phyloP scores from a whole-genome alignment of 2,329 filamentous ascomycete genomes.

The Verticillium alfalfae region DNA sequence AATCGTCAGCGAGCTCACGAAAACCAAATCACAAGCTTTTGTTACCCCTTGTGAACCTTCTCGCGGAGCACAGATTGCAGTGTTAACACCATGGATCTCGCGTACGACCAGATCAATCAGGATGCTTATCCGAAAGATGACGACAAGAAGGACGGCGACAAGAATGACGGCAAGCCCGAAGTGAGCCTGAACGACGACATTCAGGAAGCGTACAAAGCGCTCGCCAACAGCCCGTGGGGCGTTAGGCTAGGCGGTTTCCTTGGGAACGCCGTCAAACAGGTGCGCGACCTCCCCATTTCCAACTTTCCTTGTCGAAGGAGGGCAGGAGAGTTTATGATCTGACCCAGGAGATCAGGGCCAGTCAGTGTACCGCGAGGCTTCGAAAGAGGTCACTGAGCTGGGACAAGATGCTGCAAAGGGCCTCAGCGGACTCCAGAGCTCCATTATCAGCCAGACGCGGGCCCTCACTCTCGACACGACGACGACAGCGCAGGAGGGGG shows the following conservation, averaged over 20 bases:
- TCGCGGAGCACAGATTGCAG: background rate
- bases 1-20: background rate
- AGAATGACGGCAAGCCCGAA: slow-evolving; percentile 34
- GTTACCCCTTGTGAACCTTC: background rate
- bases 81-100: slow-evolving; percentile 70
- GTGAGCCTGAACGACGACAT: slow-evolving; percentile 76
- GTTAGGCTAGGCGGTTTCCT: slow-evolving; percentile 82
- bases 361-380: slow-evolving; percentile 75
- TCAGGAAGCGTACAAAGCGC: slow-evolving; percentile 91
- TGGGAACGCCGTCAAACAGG: slow-evolving; percentile 89
- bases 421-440: slow-evolving; percentile 63
- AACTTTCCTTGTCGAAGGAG: too few species aligned
- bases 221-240: slow-evolving; percentile 89
- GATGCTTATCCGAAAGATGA: slow-evolving; percentile 61
- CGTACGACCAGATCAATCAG: slow-evolving; percentile 95
- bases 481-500: slow-evolving; percentile 14
- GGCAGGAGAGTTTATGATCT: background rate
- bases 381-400: slow-evolving; percentile 76
- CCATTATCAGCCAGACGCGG: slow-evolving; percentile 67
- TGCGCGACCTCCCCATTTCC: slow-evolving; percentile 27
- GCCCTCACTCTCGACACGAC: slow-evolving; percentile 60
- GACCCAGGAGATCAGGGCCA: slow-evolving; percentile 55
- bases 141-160: slow-evolving; percentile 33
- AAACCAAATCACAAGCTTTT: background rate
- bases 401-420: slow-evolving; percentile 79